phyloP scores from a whole-genome alignment of 2,329 filamentous ascomycete genomes.

The Penicillium sumatraense region DNA sequence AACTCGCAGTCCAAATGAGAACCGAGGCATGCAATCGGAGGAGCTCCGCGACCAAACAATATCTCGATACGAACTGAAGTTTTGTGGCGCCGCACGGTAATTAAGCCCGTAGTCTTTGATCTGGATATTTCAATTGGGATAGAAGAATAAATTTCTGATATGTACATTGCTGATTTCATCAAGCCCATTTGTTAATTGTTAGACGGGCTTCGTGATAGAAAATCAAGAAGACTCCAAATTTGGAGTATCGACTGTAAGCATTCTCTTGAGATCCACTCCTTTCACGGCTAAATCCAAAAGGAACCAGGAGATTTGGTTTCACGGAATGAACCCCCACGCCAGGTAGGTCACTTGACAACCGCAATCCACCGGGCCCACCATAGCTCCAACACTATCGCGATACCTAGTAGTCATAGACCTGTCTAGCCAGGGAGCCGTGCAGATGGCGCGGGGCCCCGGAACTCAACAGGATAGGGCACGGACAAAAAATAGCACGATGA shows the following conservation, averaged over 20 bases:
- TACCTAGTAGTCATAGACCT: background rate
- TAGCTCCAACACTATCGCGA: background rate
- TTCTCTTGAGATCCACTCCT: too few species aligned
- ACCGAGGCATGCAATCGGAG: background rate
- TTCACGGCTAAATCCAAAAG: too few species aligned
- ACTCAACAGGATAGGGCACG: background rate
- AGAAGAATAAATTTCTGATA: too few species aligned
- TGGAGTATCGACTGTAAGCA: too few species aligned
- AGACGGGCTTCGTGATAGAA: too few species aligned
- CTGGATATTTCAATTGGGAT: too few species aligned
- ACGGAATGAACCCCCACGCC: background rate
- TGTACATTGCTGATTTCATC: too few species aligned
- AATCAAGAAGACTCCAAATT: too few species aligned
- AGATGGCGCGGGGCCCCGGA: background rate
- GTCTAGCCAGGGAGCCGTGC: background rate
- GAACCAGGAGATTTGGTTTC: background rate
- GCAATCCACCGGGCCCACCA: background rate
- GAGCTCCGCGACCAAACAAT: background rate
- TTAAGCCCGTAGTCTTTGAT: too few species aligned
- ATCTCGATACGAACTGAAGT: background rate
- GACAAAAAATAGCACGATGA: background rate
- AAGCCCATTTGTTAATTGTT: too few species aligned
- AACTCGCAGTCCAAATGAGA: background rate
- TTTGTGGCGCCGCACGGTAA: background rate
- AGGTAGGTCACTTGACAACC: background rate